Conservation (phyloP, 106 monocot species). For the Dendrobium catenatum region DNA sequence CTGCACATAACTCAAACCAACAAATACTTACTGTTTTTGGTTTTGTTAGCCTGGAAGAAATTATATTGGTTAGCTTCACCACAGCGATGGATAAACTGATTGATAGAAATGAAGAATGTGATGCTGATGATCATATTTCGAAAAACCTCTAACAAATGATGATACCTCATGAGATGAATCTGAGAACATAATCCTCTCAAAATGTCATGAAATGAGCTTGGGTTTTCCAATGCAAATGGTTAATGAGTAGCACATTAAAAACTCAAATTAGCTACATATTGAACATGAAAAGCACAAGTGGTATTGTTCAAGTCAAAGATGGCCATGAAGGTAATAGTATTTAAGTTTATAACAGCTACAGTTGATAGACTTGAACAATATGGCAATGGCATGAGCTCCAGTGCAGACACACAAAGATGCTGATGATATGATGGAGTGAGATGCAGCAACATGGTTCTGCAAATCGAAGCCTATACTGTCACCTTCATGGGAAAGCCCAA, state of each 20-base stretch:
- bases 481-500: constrained; percentile 25
- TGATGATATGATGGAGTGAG: constrained; percentile 25
- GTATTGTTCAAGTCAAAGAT: constrained; percentile 10
- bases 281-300: neutral
- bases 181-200: neutral
- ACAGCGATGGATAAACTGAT: constrained; percentile 15
- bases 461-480: constrained; percentile 21
- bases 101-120: constrained; percentile 14
- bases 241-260: neutral
- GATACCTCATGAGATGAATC: constrained; percentile 1
- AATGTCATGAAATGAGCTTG: constrained; percentile 13
- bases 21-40: neutral
- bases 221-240: neutral
- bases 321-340: constrained; percentile 22
- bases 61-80: constrained; percentile 10
- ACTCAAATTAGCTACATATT: neutral
- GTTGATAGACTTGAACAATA: constrained; percentile 9
- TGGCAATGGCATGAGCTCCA: constrained; percentile 37
- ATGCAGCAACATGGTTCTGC: constrained; percentile 51
- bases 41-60: constrained; percentile 21
- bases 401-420: constrained; percentile 36
- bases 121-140: constrained; percentile 17
- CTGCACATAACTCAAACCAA: constrained; percentile 3
- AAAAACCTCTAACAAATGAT: constrained; percentile 2
- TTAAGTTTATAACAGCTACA: constrained; percentile 13